Percentiles rank a stretch among this genome's conserved stretches.
Evolutionary conservation across 805 yeast genomes (phyloP).

Genomic region (Ogataea corticis): DNA sequence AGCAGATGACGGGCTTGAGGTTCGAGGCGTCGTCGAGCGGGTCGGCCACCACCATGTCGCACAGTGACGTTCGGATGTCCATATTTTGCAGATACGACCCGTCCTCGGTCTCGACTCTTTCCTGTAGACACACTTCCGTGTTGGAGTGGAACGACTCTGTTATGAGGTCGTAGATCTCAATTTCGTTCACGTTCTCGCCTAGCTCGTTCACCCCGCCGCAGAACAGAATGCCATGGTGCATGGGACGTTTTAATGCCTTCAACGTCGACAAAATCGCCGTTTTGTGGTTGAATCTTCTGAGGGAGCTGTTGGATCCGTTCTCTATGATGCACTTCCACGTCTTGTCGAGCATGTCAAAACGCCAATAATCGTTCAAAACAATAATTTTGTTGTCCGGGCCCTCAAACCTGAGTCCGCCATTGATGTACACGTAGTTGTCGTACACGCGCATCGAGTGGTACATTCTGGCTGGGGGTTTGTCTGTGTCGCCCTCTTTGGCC

Average conservation of each 20-base stretch:
- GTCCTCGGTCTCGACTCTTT: conserved; percentile 17
- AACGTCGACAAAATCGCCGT: conserved; percentile 43
- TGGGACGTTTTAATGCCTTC: conserved; percentile 34
- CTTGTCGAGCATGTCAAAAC: conserved; percentile 51
- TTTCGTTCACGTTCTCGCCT: conserved; percentile 35
- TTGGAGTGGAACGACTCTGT: conserved; percentile 29
- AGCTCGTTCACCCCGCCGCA: conserved; percentile 51
- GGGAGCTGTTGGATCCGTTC: conserved; percentile 29
- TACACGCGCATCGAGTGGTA: conserved; percentile 58
- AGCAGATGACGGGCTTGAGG: conserved; percentile 11
- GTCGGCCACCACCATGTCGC: conserved; percentile 12
- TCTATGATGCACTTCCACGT: conserved; percentile 54
- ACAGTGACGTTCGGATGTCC: conserved; percentile 6
- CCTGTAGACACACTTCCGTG: conserved; percentile 14
- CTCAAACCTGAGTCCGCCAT: conserved; percentile 61
- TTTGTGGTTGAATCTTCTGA: conserved; percentile 53
- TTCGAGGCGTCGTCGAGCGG: not conserved
- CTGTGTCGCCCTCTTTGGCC: conserved; percentile 25
- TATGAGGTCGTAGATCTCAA: conserved; percentile 47
- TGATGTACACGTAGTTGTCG: conserved; percentile 53
- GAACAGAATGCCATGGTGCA: conserved; percentile 51
- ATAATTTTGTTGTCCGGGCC: conserved; percentile 37
- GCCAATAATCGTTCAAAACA: conserved; percentile 70
- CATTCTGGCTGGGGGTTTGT: conserved; percentile 47
- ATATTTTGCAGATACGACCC: conserved; percentile 20